Conservation (phyloP, 495 filamentous ascomycete genomes). For the Paragyromitra xinjiangensis region DNA sequence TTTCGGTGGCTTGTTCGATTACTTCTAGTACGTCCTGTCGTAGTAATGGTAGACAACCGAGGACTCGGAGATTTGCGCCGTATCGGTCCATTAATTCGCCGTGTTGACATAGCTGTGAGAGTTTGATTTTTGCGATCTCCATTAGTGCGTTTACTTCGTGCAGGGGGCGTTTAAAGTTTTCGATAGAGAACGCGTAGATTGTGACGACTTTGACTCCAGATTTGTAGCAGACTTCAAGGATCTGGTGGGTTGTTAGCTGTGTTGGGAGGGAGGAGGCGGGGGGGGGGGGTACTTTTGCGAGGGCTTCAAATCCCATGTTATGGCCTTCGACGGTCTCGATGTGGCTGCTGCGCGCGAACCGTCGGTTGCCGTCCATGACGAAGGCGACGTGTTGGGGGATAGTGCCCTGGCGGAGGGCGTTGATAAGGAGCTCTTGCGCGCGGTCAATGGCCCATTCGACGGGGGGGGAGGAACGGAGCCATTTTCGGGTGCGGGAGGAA, state of each 20-base stretch:
- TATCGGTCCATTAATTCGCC: constrained; percentile 93
- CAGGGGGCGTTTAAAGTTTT: constrained; percentile 98
- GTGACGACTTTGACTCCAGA: constrained; percentile 94
- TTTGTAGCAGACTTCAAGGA: constrained; percentile 97
- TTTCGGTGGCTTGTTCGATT: constrained; percentile 79
- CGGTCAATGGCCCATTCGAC: constrained; percentile 79
- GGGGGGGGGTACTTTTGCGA: constrained; percentile 71
- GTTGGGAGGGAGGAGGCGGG: background rate
- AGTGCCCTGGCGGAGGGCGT: constrained; percentile 85
- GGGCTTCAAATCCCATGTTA: constrained; percentile 91
- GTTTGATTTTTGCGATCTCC: constrained; percentile 96
- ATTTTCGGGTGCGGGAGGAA: constrained; percentile 67
- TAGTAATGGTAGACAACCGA: constrained; percentile 82
- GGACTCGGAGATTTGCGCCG: constrained; percentile 81
- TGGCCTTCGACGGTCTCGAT: constrained; percentile 99
- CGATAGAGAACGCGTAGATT: constrained; percentile 97
- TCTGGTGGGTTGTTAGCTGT: constrained; percentile 62
- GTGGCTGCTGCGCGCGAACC: constrained; percentile 85
- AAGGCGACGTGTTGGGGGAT: constrained; percentile 95
- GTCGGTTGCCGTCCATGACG: constrained; percentile 96
- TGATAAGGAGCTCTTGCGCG: constrained; percentile 82
- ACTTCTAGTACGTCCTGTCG: constrained; percentile 86
- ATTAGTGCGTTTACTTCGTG: constrained; percentile 97
- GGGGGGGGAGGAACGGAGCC: constrained; percentile 88
- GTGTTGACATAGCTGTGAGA: constrained; percentile 88